Base-by-base conservation (phyloP, 495 filamentous ascomycete genomes). In the Cairneyella variabilis region DNA sequence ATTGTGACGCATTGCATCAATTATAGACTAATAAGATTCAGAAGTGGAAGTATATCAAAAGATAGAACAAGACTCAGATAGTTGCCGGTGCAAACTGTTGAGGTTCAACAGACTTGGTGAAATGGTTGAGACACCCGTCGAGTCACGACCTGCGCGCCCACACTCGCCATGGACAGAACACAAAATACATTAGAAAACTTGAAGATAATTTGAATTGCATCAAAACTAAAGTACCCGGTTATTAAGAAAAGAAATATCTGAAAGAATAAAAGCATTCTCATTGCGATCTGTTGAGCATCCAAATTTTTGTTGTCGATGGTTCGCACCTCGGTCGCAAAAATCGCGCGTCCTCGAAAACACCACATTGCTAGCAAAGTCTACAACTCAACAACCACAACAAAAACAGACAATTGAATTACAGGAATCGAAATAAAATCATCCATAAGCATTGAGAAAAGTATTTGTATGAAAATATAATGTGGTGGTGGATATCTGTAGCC, bases 271-370 rank as follows among this genome's bases (percentile, higher is more conserved):
- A 26, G 26, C 12, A 34, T 22, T 41, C 32, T 18, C 48, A 11
- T 17, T 23, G n/a, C 25, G 7, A 21, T 10, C 14, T 1, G 36
- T 30, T 25, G 44, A 42, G 28, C 34, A n/a, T 17, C 12, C 23
- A 48, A 38, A 55, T 25, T n/a, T 14, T 22, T 41, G 16, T 44
- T 55, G 37, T 48, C 17, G 36, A 34, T 42, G 44, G 43, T 42
- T 48, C 37, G 44, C 37, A 3, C 36, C 17, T 42, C 53, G 53
- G 53, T 55, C 53, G 53, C 53, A 55, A 55, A 54, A 54, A 55
- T 40, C 36, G 26, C 44, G n/a, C 44, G 25, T 26, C 22, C 34
- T 37, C 32, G 26, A 48, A 20, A 55, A 55, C 44, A 55, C 27
- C 36, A 43, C 44, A 48, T 55, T 55, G 21, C 25, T 41, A 12